These are phyloP conservation scores for Aspergillus ruber DNA, from an alignment of 2,329 filamentous ascomycete species.

Conservation along the genomic window DNA sequence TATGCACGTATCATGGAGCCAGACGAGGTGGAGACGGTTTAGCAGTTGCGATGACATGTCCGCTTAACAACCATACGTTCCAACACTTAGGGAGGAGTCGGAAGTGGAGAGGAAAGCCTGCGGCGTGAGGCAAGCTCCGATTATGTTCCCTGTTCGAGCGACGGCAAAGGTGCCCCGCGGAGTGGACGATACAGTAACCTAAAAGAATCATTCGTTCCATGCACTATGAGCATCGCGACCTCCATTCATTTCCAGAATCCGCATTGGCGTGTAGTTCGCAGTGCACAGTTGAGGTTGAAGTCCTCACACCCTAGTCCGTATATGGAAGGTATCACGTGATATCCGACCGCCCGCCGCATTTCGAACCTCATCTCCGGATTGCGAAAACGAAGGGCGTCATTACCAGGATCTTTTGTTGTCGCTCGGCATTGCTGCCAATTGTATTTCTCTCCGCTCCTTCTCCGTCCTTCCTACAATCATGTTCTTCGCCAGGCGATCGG, in stretches of 20 bases:
- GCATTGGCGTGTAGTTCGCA: background rate
- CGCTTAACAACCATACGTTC: background rate
- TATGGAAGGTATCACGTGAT: background rate
- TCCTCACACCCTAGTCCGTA: background rate
- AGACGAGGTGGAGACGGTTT: background rate
- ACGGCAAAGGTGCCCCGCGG: too few species aligned
- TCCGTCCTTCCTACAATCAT: constrained; percentile 25
- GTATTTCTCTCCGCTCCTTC: constrained; percentile 31
- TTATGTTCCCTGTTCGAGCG: too few species aligned
- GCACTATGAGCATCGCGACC: background rate
- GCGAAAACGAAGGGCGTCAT: background rate
- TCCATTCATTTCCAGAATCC: background rate
- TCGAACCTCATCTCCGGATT: background rate
- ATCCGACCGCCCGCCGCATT: background rate
- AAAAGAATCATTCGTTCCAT: background rate
- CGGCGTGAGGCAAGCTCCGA: background rate
- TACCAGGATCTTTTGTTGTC: constrained; percentile 1
- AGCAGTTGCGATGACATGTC: background rate
- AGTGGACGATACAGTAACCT: background rate
- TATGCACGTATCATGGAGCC: background rate
- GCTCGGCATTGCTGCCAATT: constrained; percentile 20
- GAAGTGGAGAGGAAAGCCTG: background rate
- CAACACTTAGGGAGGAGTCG: background rate
- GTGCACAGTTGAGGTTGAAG: background rate
- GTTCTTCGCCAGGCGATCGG: constrained; percentile 37